Evolutionary conservation across 495 filamentous ascomycete species (phyloP).

Genomic region (Xylaria telfairii): DNA sequence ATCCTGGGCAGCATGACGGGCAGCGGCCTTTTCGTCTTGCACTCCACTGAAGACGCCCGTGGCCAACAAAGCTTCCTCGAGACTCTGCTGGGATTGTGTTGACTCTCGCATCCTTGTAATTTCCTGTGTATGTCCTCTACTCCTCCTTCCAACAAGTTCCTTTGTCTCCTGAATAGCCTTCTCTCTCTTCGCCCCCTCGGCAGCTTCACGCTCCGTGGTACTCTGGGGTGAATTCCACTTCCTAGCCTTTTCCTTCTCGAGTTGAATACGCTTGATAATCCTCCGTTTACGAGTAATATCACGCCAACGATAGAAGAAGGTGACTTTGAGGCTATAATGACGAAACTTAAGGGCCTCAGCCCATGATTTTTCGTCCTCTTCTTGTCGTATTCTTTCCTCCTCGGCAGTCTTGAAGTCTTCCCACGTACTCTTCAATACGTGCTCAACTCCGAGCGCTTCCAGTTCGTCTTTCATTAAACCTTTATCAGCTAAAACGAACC

Average conservation of each 20-base stretch:
- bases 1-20: constrained; percentile 37
- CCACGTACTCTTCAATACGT: constrained; percentile 42
- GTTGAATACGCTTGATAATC: constrained; percentile 36
- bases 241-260: constrained; percentile 44
- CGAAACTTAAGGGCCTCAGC: constrained; percentile 47
- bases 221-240: constrained; percentile 36
- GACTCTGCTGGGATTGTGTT: constrained; percentile 26
- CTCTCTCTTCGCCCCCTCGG: constrained; percentile 34
- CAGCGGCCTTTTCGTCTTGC: constrained; percentile 43
- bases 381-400: constrained; percentile 42
- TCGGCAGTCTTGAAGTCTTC: constrained; percentile 44
- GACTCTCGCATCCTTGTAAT: constrained; percentile 29
- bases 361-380: constrained; percentile 49
- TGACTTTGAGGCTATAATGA: constrained; percentile 48
- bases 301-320: constrained; percentile 58
- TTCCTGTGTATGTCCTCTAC: constrained; percentile 23
- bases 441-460: constrained; percentile 41
- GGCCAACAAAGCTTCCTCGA: constrained; percentile 51
- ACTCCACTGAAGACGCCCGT: constrained; percentile 50
- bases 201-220: constrained; percentile 36
- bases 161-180: constrained; percentile 32
- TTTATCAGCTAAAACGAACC: constrained; percentile 53
- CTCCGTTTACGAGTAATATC: constrained; percentile 48
- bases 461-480: constrained; percentile 50
- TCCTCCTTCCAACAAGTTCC: constrained; percentile 31